Conservation (phyloP, 1,284 basidiomycete genomes). For the Rhodofomes roseus region DNA sequence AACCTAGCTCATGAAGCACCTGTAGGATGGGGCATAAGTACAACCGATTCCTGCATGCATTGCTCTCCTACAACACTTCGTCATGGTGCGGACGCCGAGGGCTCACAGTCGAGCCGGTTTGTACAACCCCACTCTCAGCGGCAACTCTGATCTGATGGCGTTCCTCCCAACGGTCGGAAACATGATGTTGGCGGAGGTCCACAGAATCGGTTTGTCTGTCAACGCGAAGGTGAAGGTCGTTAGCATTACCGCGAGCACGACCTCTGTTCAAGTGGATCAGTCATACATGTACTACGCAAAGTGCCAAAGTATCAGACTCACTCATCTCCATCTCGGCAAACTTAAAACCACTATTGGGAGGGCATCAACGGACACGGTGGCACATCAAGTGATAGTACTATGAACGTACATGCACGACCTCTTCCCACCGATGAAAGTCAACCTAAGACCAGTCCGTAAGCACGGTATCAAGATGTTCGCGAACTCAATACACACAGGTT, state of each 20-base stretch:
- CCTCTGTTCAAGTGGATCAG: no score
- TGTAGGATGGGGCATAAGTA: no score
- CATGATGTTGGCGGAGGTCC: neutral
- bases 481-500: slow-evolving; percentile 18
- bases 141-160: neutral
- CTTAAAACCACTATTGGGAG: slow-evolving; percentile 26
- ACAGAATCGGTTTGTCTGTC: neutral
- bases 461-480: neutral
- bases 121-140: neutral
- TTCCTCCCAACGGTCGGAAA: neutral
- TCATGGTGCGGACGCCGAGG: no score
- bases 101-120: neutral
- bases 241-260: neutral
- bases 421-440: slow-evolving; percentile 31
- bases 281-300: no score
- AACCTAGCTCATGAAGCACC: no score
- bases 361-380: no score
- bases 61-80: no score
- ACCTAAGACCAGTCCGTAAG: slow-evolving; percentile 14
- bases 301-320: slow-evolving; percentile 6
- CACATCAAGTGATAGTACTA: no score
- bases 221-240: neutral
- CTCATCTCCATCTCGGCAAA: slow-evolving; percentile 33
- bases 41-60: no score
- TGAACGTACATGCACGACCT: slow-evolving; percentile 29